Evolutionary conservation across 164 flowering plant genomes (phyloP).

Genomic region (Kingdonia uniflora): DNA sequence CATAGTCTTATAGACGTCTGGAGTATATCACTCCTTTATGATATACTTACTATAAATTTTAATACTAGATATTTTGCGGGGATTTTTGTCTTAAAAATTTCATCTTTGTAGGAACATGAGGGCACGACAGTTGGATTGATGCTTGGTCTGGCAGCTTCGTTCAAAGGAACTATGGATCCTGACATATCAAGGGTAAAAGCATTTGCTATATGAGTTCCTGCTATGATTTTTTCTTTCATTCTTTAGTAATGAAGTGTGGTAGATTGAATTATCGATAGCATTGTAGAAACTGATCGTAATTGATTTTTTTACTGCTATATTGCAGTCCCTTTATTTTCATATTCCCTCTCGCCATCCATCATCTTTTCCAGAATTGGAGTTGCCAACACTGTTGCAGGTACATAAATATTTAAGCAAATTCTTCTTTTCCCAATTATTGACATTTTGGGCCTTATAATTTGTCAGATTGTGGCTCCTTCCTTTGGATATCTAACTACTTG

Average conservation of each 20-base stretch:
- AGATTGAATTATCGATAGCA: too few relatives aligned
- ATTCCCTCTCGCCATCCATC: conserved; percentile 77
- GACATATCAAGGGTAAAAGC: conserved; percentile 68
- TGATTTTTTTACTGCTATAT: conserved; percentile 7
- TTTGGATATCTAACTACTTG: not conserved
- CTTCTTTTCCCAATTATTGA: too few relatives aligned
- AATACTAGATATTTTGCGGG: not conserved
- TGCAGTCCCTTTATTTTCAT: conserved; percentile 77
- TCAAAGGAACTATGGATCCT: conserved; percentile 88
- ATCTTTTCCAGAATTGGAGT: conserved; percentile 76
- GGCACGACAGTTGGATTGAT: conserved; percentile 81
- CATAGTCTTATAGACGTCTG: too few relatives aligned
- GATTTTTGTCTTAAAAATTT: not conserved
- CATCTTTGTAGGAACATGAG: conserved; percentile 63
- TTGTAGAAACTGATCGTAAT: too few relatives aligned
- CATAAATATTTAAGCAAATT: conserved; percentile 7
- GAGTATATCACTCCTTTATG: too few relatives aligned
- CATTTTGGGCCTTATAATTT: not conserved
- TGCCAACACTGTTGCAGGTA: conserved; percentile 96
- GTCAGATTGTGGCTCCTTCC: not conserved
- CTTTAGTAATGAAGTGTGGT: too few relatives aligned
- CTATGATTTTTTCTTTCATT: too few relatives aligned
- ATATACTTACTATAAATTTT: too few relatives aligned
- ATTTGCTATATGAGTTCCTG: too few relatives aligned
- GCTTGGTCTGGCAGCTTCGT: conserved; percentile 96